These are phyloP conservation scores for Fusarium phyllophilum DNA, from an alignment of 2,329 filamentous ascomycete species.

Conservation along the genomic window DNA sequence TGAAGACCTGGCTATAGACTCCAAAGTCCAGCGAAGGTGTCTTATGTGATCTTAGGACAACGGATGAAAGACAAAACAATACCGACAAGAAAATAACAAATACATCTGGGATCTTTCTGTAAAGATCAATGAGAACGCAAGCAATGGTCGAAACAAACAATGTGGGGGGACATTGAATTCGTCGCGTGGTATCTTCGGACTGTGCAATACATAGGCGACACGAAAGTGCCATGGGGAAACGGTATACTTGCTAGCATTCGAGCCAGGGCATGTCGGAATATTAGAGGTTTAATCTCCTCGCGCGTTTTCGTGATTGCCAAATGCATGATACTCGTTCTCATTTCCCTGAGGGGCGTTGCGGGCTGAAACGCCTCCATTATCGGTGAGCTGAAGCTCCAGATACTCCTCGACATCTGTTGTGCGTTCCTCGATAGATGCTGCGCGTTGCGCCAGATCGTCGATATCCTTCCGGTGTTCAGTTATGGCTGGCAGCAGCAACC, in stretches of 20 bases:
- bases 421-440: neutral
- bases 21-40: neutral
- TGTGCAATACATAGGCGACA: neutral
- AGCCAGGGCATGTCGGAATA: neutral
- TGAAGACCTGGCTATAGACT: neutral
- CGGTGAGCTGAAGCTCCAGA: neutral
- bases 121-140: neutral
- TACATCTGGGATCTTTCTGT: no score
- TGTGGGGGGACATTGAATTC: neutral
- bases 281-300: neutral
- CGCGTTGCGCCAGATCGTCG: neutral
- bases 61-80: neutral
- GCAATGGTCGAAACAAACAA: neutral
- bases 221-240: neutral
- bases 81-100: neutral
- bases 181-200: neutral
- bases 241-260: neutral
- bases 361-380: neutral
- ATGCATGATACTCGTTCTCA: neutral
- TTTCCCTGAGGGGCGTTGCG: neutral
- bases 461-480: neutral
- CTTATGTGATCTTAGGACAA: neutral
- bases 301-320: rapidly evolving
- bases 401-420: neutral
- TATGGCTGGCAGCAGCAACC: neutral